Percentiles rank a stretch among this genome's conserved stretches.
Evolutionary conservation across 1,284 basidiomycete species (phyloP).

Genomic region (Ganoderma resinaceum): DNA sequence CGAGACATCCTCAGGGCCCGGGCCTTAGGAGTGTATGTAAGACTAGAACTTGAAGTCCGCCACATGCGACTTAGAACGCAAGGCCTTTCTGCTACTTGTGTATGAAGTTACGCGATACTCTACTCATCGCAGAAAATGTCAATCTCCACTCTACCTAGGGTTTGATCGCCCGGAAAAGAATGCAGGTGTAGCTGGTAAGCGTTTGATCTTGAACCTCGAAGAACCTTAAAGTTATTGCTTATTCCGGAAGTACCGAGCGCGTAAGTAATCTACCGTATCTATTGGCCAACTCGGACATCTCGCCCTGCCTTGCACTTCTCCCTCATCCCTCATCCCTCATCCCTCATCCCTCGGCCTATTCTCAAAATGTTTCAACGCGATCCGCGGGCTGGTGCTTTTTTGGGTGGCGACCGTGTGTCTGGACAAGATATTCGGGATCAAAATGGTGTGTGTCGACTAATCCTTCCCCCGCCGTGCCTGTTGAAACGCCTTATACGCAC

Average conservation of each 20-base stretch:
- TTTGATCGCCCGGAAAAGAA: too few species aligned
- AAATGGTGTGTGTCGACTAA: conserved; percentile 74
- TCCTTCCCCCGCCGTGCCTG: neutral
- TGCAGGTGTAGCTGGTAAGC: too few species aligned
- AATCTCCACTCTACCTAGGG: too few species aligned
- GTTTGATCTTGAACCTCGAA: neutral
- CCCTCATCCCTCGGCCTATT: conserved; percentile 4
- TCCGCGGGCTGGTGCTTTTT: conserved; percentile 87
- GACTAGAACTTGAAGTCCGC: too few species aligned
- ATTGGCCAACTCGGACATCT: neutral
- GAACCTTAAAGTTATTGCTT: conserved; percentile 8
- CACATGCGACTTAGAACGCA: too few species aligned
- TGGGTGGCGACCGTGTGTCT: conserved; percentile 93
- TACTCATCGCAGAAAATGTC: too few species aligned
- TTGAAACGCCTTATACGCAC: conserved; percentile 11
- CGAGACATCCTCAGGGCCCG: too few species aligned
- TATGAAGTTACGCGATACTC: too few species aligned
- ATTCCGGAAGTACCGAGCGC: conserved; percentile 12
- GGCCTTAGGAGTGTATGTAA: too few species aligned
- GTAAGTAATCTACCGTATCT: conserved; percentile 21
- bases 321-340: conserved; percentile 3
- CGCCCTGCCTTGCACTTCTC: conserved; percentile 1
- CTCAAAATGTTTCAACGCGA: conserved; percentile 82
- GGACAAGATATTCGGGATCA: conserved; percentile 97
- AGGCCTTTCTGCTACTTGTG: too few species aligned